Evolutionary conservation across 208 protist genomes (phyloP).

Genomic region (Phytomonas sp.): DNA sequence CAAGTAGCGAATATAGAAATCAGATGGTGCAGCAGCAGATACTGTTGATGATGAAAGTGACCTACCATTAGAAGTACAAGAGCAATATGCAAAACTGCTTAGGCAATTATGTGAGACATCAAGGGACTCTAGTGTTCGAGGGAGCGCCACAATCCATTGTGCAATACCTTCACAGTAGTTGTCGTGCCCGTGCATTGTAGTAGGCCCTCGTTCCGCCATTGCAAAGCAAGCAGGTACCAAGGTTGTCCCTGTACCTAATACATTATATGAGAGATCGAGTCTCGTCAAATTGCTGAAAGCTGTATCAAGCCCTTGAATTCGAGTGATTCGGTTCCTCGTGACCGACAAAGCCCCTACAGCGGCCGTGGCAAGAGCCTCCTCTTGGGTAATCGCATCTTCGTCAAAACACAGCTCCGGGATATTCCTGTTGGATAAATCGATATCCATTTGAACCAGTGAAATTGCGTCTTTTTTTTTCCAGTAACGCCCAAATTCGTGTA

Average conservation of each 20-base stretch:
- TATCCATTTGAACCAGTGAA: constrained; percentile 35
- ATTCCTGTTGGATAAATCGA: constrained; percentile 53
- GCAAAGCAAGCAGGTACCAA: constrained; percentile 1
- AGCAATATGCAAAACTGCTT: constrained; percentile 41
- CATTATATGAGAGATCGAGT: constrained; percentile 63
- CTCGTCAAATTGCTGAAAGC: constrained; percentile 50
- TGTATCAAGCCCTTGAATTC: constrained; percentile 36
- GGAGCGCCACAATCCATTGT: constrained; percentile 54
- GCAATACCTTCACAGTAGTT: constrained; percentile 30
- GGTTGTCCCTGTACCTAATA: constrained; percentile 30
- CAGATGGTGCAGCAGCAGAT: not conserved
- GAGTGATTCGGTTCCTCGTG: constrained; percentile 50
- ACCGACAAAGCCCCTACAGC: constrained; percentile 25
- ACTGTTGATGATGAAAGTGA: not conserved
- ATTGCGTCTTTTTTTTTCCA: not conserved
- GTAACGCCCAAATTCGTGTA: not conserved
- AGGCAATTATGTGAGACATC: constrained; percentile 72
- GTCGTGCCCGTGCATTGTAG: constrained; percentile 1
- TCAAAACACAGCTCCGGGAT: constrained; percentile 71
- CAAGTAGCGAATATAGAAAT: constrained; percentile 17
- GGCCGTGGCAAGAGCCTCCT: constrained; percentile 49
- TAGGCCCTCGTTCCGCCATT: not conserved
- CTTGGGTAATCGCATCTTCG: constrained; percentile 16
- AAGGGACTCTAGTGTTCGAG: constrained; percentile 45
- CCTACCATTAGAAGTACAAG: constrained; percentile 15